Percentiles rank a stretch among this genome's conserved stretches.
Conservation (phyloP, 2,329 filamentous ascomycete species). For the Calonectria leucothoes region DNA sequence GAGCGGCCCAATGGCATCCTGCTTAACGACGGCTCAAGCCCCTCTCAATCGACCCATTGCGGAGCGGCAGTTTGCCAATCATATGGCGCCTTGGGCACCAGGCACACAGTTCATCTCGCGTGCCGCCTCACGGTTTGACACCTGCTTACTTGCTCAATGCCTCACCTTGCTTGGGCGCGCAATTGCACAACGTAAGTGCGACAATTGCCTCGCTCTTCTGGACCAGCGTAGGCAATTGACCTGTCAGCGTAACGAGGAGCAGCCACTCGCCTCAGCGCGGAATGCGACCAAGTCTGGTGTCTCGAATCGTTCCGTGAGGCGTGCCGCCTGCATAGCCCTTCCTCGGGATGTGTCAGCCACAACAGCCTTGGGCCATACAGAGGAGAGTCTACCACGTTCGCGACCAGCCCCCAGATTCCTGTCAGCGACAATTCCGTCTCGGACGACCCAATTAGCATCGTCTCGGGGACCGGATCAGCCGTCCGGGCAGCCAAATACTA, state of each 20-base stretch:
- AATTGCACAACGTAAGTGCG: slow-evolving; percentile 26
- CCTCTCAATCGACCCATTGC: slow-evolving; percentile 18
- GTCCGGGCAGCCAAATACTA: slow-evolving; percentile 21
- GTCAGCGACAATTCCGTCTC: slow-evolving; percentile 10
- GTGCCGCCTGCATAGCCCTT: slow-evolving; percentile 24
- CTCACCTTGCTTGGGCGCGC: not conserved
- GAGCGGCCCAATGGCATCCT: slow-evolving; percentile 27
- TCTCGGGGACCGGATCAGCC: not conserved
- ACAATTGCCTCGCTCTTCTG: slow-evolving; percentile 26
- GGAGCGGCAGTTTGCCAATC: slow-evolving; percentile 25
- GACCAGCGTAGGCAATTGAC: slow-evolving; percentile 13
- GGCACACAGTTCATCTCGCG: not conserved
- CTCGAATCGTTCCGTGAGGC: slow-evolving; percentile 19
- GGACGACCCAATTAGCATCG: slow-evolving; percentile 6
- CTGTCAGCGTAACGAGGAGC: not conserved
- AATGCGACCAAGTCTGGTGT: slow-evolving; percentile 24
- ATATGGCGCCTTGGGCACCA: slow-evolving; percentile 1
- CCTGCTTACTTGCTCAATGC: slow-evolving; percentile 7
- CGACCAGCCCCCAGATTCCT: slow-evolving; percentile 17
- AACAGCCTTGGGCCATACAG: slow-evolving; percentile 3
- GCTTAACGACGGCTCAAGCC: slow-evolving; percentile 10
- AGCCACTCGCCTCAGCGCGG: slow-evolving; percentile 28
- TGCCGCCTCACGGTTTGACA: slow-evolving; percentile 8
- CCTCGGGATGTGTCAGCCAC: slow-evolving; percentile 26
- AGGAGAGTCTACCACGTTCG: slow-evolving; percentile 21